Base-by-base conservation (phyloP, 257 asterid species). In the Solanum lycopersicoides region DNA sequence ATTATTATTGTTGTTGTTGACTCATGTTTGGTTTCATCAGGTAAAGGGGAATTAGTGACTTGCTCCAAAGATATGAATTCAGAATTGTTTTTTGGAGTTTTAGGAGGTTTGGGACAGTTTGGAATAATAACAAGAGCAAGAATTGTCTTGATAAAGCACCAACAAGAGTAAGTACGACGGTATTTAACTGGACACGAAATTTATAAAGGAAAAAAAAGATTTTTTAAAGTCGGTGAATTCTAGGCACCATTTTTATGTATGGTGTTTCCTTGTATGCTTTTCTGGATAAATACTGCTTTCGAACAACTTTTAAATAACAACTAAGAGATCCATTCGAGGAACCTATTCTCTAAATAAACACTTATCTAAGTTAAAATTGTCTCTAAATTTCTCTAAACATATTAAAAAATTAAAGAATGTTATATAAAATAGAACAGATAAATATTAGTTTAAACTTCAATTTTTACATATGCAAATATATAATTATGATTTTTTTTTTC, bases 91-190 rank as follows among this genome's bases (percentile, higher is more conserved):
- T 92, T 83, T 83, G 92, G 91, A 76, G 96, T 92, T 73, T 89
- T 93, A 30, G 96, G 96, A 18, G 96, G 96, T 14, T 89, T 93
- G 5, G 96, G 96, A n/a, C 96, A 92, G 87, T 93, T 93, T 74
- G 96, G 96, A 77, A 90, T 93, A 87, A 93, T 93, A 34, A 90
- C 92, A 2, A 91, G 94, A 66, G 96, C 96, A 63, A 90, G 96
- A 90, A 93, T 93, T 39, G 72, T 89, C 39, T 89, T 92, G 2
- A 89, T 1, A 92, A 89, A 87, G 92, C 95, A 60, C 96, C 96
- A 53, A 86, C 91, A 16, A 89, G 91, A 82, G 96, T 93, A 89
- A 86, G 92, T 3, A 73, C 1, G 1, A 20, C 2, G 3, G 5
- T 10, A 37, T 20, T 37, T 74, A n/a, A 9, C 0, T 71, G 77